These are phyloP conservation scores for Dalbergia cochinchinensis DNA, from an alignment of 306 rosid species.

Conservation along the genomic window DNA sequence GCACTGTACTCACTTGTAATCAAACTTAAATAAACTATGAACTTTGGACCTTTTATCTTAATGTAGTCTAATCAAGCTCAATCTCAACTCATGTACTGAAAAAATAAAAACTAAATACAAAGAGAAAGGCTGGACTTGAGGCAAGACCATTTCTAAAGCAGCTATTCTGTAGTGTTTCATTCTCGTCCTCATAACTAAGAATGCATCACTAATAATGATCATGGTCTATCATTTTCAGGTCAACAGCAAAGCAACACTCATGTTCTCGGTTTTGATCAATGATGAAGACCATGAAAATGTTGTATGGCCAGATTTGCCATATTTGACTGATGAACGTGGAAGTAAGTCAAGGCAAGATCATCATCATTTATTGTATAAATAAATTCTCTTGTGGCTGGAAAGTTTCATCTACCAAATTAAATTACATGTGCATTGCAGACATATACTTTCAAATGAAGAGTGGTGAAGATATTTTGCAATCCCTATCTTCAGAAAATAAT, in stretches of 20 bases:
- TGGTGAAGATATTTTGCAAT: constrained; percentile 72
- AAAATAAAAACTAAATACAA: not conserved
- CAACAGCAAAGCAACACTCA: constrained; percentile 87
- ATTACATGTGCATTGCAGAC: constrained; percentile 63
- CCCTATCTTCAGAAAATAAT: constrained; percentile 81
- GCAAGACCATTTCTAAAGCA: constrained; percentile 22
- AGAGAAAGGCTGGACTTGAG: constrained; percentile 10
- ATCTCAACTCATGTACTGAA: constrained; percentile 27
- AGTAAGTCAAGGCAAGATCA: constrained; percentile 68
- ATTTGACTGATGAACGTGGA: constrained; percentile 94
- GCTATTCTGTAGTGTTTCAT: constrained; percentile 15
- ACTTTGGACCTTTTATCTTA: constrained; percentile 25
- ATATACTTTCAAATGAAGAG: constrained; percentile 89
- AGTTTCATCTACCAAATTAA: constrained; percentile 44
- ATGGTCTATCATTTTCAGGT: constrained; percentile 66
- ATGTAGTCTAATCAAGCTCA: constrained; percentile 14
- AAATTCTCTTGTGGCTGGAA: constrained; percentile 37
- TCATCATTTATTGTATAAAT: constrained; percentile 20
- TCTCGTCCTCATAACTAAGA: constrained; percentile 23
- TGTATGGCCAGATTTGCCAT: constrained; percentile 94
- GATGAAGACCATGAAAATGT: constrained; percentile 83
- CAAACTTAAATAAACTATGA: constrained; percentile 33
- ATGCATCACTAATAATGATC: constrained; percentile 54
- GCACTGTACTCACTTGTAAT: not conserved
- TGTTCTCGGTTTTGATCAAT: constrained; percentile 72